Percentiles rank a stretch among this genome's conserved stretches.
Conservation (phyloP, 169 alveolate species). For the Plasmodium gonderi region DNA sequence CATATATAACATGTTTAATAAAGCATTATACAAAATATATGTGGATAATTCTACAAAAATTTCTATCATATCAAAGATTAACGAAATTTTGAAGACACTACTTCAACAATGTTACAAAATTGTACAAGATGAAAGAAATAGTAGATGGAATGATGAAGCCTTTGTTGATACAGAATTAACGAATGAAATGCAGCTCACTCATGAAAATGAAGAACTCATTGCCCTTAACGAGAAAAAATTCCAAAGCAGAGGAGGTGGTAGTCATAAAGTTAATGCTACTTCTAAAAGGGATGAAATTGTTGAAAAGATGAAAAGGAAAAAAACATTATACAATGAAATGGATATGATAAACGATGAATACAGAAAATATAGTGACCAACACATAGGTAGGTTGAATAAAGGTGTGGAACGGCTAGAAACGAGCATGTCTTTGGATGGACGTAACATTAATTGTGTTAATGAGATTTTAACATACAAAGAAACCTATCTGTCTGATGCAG, state of each 20-base stretch:
- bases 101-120: slow-evolving; percentile 1
- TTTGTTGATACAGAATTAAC: not conserved
- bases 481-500: slow-evolving; percentile 4
- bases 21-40: slow-evolving; percentile 21
- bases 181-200: not conserved
- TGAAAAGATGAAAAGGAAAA: not conserved
- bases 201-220: too few species aligned
- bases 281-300: not conserved
- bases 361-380: slow-evolving; percentile 7
- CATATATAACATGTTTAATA: slow-evolving; percentile 29
- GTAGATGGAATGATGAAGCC: not conserved
- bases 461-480: not conserved
- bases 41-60: slow-evolving; percentile 43
- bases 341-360: slow-evolving; percentile 24
- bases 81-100: slow-evolving; percentile 30
- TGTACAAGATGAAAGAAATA: not conserved
- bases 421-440: not conserved
- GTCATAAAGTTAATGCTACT: not conserved
- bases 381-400: not conserved
- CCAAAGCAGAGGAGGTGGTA: too few species aligned
- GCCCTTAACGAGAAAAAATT: too few species aligned
- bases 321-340: not conserved
- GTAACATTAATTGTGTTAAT: not conserved
- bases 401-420: not conserved
- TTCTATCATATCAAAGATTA: slow-evolving; percentile 36